Evolutionary conservation across 2,329 filamentous ascomycete species (phyloP).

Genomic region (Cadophora sp.): DNA sequence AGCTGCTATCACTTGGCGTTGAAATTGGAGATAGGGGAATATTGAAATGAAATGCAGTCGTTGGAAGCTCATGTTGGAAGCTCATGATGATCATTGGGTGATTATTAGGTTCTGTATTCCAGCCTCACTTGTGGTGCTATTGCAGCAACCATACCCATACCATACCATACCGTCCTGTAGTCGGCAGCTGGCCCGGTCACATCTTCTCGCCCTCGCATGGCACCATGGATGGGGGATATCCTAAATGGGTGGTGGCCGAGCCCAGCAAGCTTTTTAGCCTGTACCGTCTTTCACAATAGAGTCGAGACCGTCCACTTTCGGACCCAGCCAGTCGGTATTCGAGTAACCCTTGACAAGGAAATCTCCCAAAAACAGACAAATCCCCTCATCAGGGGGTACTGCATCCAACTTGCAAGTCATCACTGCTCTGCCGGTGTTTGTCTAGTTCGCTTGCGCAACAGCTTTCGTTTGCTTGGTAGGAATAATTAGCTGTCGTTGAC

Average conservation of each 20-base stretch:
- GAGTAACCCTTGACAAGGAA: neutral
- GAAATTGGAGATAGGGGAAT: conserved; percentile 4
- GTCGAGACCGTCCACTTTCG: conserved; percentile 6
- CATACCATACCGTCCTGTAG: no score
- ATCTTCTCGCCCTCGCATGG: neutral
- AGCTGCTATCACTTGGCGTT: neutral
- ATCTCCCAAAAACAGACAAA: no score
- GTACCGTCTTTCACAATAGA: neutral
- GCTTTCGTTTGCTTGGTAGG: no score
- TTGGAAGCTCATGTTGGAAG: no score
- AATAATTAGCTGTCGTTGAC: no score
- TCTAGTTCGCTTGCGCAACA: no score
- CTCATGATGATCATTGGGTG: neutral
- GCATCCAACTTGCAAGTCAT: no score
- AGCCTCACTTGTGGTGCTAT: no score
- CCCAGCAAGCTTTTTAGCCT: neutral
- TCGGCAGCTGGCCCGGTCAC: neutral
- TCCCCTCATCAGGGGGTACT: no score
- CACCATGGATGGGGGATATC: neutral
- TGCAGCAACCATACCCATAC: no score
- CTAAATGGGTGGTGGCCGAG: neutral
- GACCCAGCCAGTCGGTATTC: conserved; percentile 3
- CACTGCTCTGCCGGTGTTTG: no score
- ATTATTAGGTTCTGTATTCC: no score
- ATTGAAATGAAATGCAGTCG: neutral